These are phyloP conservation scores for Basidioascus undulatus DNA, from an alignment of 768 basidiomycete species.

Conservation along the genomic window DNA sequence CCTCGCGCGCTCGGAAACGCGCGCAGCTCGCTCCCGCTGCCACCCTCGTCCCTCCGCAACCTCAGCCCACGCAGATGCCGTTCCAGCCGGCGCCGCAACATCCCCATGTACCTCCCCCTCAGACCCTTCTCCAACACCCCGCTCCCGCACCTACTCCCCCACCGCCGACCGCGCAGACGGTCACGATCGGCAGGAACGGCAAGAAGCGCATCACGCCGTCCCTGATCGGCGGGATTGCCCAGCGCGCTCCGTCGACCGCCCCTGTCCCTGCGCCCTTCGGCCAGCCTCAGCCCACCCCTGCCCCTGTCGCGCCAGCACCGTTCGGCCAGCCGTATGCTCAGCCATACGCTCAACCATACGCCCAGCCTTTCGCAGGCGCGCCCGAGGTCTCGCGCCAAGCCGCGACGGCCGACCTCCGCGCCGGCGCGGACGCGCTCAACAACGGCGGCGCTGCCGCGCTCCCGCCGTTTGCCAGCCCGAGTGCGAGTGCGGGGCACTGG, in stretches of 20 bases:
- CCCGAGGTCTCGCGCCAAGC: too few relatives aligned
- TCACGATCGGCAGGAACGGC: conserved; percentile 17
- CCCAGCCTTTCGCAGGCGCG: too few relatives aligned
- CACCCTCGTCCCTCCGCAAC: too few relatives aligned
- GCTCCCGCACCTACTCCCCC: conserved; percentile 7
- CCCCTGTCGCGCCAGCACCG: neutral
- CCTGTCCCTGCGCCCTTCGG: neutral
- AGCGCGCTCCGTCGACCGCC: conserved; percentile 3
- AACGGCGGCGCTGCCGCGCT: too few relatives aligned
- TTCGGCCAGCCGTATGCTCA: neutral
- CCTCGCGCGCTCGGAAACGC: neutral
- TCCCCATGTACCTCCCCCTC: neutral
- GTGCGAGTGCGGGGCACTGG: too few relatives aligned
- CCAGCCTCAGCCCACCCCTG: neutral
- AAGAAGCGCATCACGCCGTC: conserved; percentile 40
- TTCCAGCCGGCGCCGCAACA: too few relatives aligned
- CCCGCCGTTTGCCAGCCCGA: too few relatives aligned
- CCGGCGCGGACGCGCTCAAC: too few relatives aligned
- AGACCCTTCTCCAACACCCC: conserved; percentile 3
- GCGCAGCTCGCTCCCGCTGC: neutral
- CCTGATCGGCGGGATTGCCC: conserved; percentile 11
- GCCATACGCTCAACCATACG: neutral
- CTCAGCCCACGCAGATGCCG: too few relatives aligned
- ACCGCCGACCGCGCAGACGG: conserved; percentile 12
- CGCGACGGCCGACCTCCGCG: too few relatives aligned